Evolutionary conservation across 1,284 basidiomycete species (phyloP).

Genomic region (Leccinum insolens): DNA sequence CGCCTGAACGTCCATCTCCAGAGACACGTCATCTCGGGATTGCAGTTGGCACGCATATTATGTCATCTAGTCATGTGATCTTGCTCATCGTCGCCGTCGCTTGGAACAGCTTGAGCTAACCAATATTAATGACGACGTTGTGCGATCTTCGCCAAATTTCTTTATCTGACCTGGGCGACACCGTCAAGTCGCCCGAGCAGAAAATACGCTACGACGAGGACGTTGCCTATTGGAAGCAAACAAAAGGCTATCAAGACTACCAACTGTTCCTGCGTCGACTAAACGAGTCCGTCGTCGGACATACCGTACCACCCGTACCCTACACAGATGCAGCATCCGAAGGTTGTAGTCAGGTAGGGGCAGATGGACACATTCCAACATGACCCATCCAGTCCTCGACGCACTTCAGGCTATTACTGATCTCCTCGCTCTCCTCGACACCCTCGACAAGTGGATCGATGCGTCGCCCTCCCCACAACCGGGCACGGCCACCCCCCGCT

Average conservation of each 20-base stretch:
- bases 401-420: slow-evolving; percentile 47
- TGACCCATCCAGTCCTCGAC: slow-evolving; percentile 13
- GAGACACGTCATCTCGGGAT: no score
- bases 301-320: slow-evolving; percentile 37
- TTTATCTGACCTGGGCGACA: slow-evolving; percentile 36
- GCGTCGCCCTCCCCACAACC: slow-evolving; percentile 80
- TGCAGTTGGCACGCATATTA: slow-evolving; percentile 24
- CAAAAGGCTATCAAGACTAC: slow-evolving; percentile 73
- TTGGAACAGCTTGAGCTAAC: no score
- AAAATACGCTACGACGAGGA: slow-evolving; percentile 73
- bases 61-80: slow-evolving; percentile 27
- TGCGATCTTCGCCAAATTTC: slow-evolving; percentile 47
- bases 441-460: slow-evolving; percentile 79
- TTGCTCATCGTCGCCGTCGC: background rate
- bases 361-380: background rate
- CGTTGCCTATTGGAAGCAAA: slow-evolving; percentile 67
- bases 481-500: slow-evolving; percentile 69
- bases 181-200: slow-evolving; percentile 37
- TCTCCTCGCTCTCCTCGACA: slow-evolving; percentile 64
- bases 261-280: slow-evolving; percentile 72
- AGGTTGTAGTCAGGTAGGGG: slow-evolving; percentile 24
- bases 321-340: slow-evolving; percentile 1
- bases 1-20: no score
- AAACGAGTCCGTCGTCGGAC: slow-evolving; percentile 74
- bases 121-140: slow-evolving; percentile 27